These are phyloP conservation scores for Chenopodium suecicum DNA, from an alignment of 148 eudicot species.

Conservation along the genomic window DNA sequence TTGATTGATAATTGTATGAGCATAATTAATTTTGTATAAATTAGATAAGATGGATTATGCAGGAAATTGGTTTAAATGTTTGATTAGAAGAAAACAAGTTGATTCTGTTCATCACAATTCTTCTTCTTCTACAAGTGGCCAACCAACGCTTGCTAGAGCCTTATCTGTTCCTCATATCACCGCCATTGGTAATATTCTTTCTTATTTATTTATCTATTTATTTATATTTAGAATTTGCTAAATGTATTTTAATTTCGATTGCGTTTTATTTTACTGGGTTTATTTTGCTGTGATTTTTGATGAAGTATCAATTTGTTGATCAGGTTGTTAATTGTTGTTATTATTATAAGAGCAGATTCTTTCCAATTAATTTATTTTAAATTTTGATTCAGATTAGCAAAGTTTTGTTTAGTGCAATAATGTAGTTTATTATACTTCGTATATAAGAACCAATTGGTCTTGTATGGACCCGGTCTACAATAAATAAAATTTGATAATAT, in stretches of 20 bases:
- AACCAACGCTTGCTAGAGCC: slow-evolving; percentile 69
- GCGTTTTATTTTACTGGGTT: background rate
- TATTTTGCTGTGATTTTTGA: background rate
- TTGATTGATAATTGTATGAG: too few relatives aligned
- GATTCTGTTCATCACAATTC: slow-evolving; percentile 54
- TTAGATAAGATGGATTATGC: slow-evolving; percentile 9
- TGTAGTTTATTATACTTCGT: background rate
- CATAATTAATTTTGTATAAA: too few relatives aligned
- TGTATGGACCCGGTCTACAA: too few relatives aligned
- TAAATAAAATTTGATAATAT: too few relatives aligned
- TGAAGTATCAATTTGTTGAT: background rate
- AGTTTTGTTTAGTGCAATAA: background rate
- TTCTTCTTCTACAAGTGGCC: slow-evolving; percentile 36
- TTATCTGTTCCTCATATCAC: slow-evolving; percentile 71
- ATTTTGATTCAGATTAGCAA: background rate
- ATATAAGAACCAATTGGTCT: too few relatives aligned
- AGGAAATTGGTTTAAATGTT: slow-evolving; percentile 39
- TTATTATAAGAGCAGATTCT: too few relatives aligned
- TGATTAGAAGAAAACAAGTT: slow-evolving; percentile 79
- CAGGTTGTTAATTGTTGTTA: background rate
- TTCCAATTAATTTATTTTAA: background rate
- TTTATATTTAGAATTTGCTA: background rate
- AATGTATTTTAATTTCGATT: background rate
- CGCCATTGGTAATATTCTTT: slow-evolving; percentile 57
- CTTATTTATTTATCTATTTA: background rate